Evolutionary conservation across 1,284 basidiomycete species (phyloP).

Genomic region (Ustilago curta): DNA sequence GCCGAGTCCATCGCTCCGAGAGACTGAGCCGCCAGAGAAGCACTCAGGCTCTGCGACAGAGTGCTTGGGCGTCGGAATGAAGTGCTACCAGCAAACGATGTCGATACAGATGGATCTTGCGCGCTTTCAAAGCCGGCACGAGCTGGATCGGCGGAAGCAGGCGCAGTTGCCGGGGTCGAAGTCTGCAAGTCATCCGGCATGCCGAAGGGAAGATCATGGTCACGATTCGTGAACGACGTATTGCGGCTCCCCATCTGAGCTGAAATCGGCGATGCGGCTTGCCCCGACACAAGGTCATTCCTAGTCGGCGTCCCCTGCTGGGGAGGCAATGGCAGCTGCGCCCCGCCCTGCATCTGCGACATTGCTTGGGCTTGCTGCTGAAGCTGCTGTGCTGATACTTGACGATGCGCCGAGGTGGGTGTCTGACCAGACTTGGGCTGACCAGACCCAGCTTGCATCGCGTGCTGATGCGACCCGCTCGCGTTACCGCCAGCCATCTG

Average conservation of each 20-base stretch:
- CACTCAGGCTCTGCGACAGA: conserved; percentile 36
- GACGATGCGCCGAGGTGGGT: conserved; percentile 6
- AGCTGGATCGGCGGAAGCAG: conserved; percentile 15
- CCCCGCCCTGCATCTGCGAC: conserved; percentile 1
- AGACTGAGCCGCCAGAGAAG: conserved; percentile 32
- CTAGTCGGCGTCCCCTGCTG: conserved; percentile 16
- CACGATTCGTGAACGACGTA: conserved; percentile 78
- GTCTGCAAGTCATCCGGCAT: conserved; percentile 73
- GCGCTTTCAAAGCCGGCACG: conserved; percentile 30
- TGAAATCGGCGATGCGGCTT: conserved; percentile 14
- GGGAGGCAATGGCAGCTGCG: conserved; percentile 10
- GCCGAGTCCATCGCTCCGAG: conserved; percentile 39
- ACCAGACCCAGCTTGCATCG: not conserved
- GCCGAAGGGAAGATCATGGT: conserved; percentile 81
- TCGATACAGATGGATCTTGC: conserved; percentile 18
- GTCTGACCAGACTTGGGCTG: conserved; percentile 14
- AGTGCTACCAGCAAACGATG: conserved; percentile 29
- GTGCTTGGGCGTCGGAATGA: conserved; percentile 40
- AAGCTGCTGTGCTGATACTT: conserved; percentile 20
- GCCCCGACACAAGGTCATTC: conserved; percentile 11
- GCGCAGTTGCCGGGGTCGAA: conserved; percentile 3
- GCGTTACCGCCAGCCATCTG: not conserved
- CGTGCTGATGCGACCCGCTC: conserved; percentile 4
- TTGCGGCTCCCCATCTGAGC: conserved; percentile 17
- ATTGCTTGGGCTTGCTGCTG: conserved; percentile 14